Percentiles rank a stretch among this genome's conserved stretches.
Evolutionary conservation across 78 protist species (phyloP).

Genomic region (Mastigamoeba balamuthi): DNA sequence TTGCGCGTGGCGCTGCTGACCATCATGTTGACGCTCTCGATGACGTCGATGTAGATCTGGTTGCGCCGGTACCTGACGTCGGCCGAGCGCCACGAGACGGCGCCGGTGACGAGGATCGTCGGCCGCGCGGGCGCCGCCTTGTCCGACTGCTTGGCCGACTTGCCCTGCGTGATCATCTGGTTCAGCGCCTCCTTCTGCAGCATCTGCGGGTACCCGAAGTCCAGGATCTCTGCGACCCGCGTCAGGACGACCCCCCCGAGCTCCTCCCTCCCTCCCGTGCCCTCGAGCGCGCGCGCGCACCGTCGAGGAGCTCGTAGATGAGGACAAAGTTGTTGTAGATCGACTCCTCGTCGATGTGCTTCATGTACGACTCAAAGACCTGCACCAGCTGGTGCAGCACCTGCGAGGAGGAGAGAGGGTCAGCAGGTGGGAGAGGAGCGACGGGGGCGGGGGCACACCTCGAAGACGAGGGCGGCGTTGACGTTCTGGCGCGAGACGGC

Average conservation of each 20-base stretch:
- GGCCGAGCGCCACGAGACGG: constrained; percentile 76
- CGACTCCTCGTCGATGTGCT: constrained; percentile 64
- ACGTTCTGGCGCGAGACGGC: constrained; percentile 77
- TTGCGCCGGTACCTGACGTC: constrained; percentile 78
- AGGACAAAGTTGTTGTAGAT: constrained; percentile 74
- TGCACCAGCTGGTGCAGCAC: constrained; percentile 41
- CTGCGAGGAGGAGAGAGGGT: neutral
- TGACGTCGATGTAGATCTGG: constrained; percentile 86
- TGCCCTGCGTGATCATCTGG: constrained; percentile 66
- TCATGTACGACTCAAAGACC: constrained; percentile 70
- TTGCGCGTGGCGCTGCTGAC: constrained; percentile 2
- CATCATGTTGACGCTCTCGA: constrained; percentile 58
- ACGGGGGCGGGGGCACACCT: constrained; percentile 33
- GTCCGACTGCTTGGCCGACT: constrained; percentile 21
- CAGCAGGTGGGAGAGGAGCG: neutral
- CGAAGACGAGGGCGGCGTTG: constrained; percentile 81
- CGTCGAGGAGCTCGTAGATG: constrained; percentile 86
- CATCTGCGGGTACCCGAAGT: constrained; percentile 91
- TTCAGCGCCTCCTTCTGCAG: constrained; percentile 69
- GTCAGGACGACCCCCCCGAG: no score
- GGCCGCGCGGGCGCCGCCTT: constrained; percentile 35
- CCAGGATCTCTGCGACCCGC: constrained; percentile 58
- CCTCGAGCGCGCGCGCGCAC: constrained; percentile 2
- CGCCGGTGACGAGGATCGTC: constrained; percentile 81
- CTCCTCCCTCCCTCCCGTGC: no score